A percentile compares a stretch with the other conserved stretches of the same genome.
Evolutionary conservation across 768 basidiomycete genomes (phyloP).

Genomic region (Pleurotus eryngii): DNA sequence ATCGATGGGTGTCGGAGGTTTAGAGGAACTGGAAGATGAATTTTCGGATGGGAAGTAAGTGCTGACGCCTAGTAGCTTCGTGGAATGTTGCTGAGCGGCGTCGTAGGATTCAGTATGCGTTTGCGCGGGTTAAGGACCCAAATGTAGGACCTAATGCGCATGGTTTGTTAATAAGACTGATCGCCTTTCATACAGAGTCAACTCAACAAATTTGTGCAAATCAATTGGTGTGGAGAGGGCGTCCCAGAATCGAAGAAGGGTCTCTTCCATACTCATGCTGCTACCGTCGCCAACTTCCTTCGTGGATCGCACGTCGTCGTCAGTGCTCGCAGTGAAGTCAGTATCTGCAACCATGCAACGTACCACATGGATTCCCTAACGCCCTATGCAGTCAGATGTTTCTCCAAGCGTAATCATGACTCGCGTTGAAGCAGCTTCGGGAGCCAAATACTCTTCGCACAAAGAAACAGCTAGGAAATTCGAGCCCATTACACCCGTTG

Average conservation of each 20-base stretch:
- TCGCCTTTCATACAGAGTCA: constrained; percentile 48
- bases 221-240: constrained; percentile 98
- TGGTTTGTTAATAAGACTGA: constrained; percentile 1
- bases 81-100: neutral
- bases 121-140: constrained; percentile 79
- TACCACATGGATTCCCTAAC: neutral
- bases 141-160: constrained; percentile 45
- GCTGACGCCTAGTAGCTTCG: constrained; percentile 7
- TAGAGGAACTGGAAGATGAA: constrained; percentile 90
- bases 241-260: constrained; percentile 93
- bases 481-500: constrained; percentile 81
- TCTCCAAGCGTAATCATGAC: constrained; percentile 76
- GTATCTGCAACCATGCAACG: constrained; percentile 13
- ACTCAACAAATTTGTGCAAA: constrained; percentile 88
- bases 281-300: constrained; percentile 75
- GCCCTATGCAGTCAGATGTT: constrained; percentile 66
- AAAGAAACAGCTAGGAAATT: constrained; percentile 69
- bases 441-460: constrained; percentile 86
- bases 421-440: constrained; percentile 83
- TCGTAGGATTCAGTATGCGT: constrained; percentile 89
- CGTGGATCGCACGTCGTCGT: constrained; percentile 84
- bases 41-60: constrained; percentile 89
- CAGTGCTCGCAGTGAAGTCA: constrained; percentile 81
- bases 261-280: constrained; percentile 84
- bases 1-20: constrained; percentile 77